These are phyloP conservation scores for Globisporangium spiculum DNA, from an alignment of 352 stramenopile genomes.

Conservation along the genomic window DNA sequence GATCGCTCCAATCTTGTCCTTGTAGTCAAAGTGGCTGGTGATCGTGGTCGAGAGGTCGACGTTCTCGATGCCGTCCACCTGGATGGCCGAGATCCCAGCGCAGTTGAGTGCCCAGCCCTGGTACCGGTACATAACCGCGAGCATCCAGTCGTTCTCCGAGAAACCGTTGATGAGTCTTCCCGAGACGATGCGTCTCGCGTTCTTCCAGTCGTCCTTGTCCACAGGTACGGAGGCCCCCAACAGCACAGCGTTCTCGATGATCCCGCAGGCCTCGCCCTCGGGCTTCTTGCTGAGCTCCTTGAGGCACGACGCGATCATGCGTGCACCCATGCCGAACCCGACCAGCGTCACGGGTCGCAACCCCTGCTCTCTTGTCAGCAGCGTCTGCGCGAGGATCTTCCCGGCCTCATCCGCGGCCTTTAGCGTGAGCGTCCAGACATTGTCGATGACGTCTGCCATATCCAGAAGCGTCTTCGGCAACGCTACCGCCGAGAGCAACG, in stretches of 20 bases:
- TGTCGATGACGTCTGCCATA: constrained; percentile 77
- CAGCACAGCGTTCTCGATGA: constrained; percentile 88
- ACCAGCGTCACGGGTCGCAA: constrained; percentile 88
- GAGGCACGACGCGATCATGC: constrained; percentile 89
- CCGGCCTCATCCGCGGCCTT: constrained; percentile 66
- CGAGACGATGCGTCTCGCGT: constrained; percentile 65
- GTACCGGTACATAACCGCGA: constrained; percentile 89
- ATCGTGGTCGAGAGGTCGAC: constrained; percentile 78
- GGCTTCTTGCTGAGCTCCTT: constrained; percentile 75
- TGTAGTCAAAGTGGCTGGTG: constrained; percentile 83
- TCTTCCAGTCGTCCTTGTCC: constrained; percentile 64
- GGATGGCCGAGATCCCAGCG: constrained; percentile 61
- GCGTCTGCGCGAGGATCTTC: constrained; percentile 61
- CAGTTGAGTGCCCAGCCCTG: constrained; percentile 80
- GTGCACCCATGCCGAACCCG: constrained; percentile 86
- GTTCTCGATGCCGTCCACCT: constrained; percentile 78
- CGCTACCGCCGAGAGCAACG: constrained; percentile 71
- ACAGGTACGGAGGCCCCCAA: constrained; percentile 76
- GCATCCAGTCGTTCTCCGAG: constrained; percentile 89
- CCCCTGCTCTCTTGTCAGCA: constrained; percentile 66
- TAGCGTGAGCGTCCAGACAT: constrained; percentile 81
- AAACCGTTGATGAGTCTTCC: constrained; percentile 90
- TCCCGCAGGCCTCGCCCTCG: constrained; percentile 52
- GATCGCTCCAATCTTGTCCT: constrained; percentile 82
- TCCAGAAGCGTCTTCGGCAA: constrained; percentile 70